Evolutionary conservation across 495 filamentous ascomycete species (phyloP), one percentile per base, ranked within the genome.

Genomic region (Penicillium atrosanguineum): DNA sequence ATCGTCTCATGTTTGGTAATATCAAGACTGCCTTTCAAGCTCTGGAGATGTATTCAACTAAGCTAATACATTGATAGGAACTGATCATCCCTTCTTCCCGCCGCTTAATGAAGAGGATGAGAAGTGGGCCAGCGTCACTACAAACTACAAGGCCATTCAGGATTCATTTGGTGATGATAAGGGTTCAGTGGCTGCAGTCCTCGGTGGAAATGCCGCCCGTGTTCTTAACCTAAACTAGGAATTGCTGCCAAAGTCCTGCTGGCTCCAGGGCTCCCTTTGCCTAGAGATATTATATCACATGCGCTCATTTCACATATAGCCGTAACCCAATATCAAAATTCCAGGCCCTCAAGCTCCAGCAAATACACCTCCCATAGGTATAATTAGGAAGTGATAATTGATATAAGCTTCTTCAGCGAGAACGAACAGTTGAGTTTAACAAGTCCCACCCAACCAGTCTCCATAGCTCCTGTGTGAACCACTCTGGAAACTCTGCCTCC

Each of bases 1-100:
- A 90, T 57, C 76, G 89, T 56, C 61, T 93, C 26, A 77, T 93
- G 62, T 93, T 96, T 76, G 91, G 84, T 85, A 66, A 42, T 71
- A 55, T 36, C 36, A 11, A 26, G 2, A 40, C 18, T 18, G 4
- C 16, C n/a, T 3, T 6, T 23, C 12, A 19, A 44, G 8, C 14
- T 12, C 39, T 19, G 0, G 9, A 50, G 15, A 52, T 12, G n/a
- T 18, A 31, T 3, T 9, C 21, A 12, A 9, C 29, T 25, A 40
- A 41, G 25, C 59, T 68, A 34, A 67, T 50, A 6, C n/a, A 11
- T 29, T 44, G 14, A 23, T 47, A 83, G 82, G 89, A 18, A 95
- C 90, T 3, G 93, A 96, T 68, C 90, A 96, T 72, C 93, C 93
- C 0, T 97, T 97, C 73, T 97, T 96, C 70, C 93, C 93, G 29